These are phyloP conservation scores for Achlya hypogyna DNA, from an alignment of 352 stramenopile genomes.

Conservation along the genomic window DNA sequence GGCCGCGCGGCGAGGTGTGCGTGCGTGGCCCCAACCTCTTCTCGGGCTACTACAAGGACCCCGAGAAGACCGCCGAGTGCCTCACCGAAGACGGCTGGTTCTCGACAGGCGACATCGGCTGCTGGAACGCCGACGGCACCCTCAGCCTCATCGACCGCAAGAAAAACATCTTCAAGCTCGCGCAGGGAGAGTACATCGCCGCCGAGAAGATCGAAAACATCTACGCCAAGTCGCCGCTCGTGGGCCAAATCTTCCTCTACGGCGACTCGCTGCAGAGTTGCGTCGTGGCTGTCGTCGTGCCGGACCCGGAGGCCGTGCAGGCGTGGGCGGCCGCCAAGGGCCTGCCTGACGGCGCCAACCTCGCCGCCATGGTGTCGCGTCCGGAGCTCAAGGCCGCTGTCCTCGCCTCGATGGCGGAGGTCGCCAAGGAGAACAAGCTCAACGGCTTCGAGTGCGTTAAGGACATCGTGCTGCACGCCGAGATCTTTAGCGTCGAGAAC, in stretches of 20 bases:
- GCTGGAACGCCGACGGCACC: constrained; percentile 91
- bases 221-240: constrained; percentile 88
- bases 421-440: constrained; percentile 48
- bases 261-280: constrained; percentile 92
- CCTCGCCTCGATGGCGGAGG: constrained; percentile 57
- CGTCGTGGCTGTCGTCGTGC: constrained; percentile 91
- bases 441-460: constrained; percentile 91
- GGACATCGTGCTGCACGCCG: constrained; percentile 84
- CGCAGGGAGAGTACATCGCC: constrained; percentile 94
- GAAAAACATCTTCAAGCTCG: constrained; percentile 94
- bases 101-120: constrained; percentile 94
- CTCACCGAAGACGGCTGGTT: constrained; percentile 93
- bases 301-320: constrained; percentile 52
- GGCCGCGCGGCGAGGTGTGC: constrained; percentile 58
- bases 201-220: constrained; percentile 95
- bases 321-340: constrained; percentile 35
- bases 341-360: constrained; percentile 25
- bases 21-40: constrained; percentile 22
- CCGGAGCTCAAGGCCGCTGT: constrained; percentile 53
- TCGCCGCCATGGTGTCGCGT: constrained; percentile 34
- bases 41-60: constrained; percentile 93
- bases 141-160: constrained; percentile 87
- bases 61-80: constrained; percentile 84
- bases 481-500: constrained; percentile 90
- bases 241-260: constrained; percentile 93